phyloP scores from a whole-genome alignment of 1,284 basidiomycete genomes.

The Boletus semigastroideus region DNA sequence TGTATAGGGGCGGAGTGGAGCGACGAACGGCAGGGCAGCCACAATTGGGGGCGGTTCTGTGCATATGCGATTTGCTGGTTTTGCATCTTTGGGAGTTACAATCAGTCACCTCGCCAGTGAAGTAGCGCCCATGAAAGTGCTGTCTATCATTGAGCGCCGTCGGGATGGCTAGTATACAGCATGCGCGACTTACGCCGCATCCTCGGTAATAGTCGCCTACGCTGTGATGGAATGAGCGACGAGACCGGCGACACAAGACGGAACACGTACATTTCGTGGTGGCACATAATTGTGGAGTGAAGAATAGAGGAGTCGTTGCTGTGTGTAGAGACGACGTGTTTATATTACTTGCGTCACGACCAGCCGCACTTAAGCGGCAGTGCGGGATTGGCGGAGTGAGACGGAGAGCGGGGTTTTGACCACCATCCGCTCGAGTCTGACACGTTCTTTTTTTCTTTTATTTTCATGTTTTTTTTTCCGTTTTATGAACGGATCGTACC shows the following conservation, averaged over 20 bases:
- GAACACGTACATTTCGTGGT: constrained; percentile 53
- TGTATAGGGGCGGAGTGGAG: constrained; percentile 13
- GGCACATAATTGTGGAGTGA: constrained; percentile 44
- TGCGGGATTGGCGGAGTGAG: constrained; percentile 6
- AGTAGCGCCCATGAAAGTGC: constrained; percentile 66
- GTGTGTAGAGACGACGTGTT: background rate
- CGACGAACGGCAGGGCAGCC: constrained; percentile 39
- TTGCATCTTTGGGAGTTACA: constrained; percentile 52
- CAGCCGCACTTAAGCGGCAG: background rate
- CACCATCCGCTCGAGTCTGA: no score
- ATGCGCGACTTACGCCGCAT: constrained; percentile 46
- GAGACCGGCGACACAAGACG: background rate
- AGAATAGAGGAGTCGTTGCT: background rate
- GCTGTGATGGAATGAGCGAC: constrained; percentile 32
- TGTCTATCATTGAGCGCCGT: constrained; percentile 21
- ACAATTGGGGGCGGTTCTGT: constrained; percentile 51
- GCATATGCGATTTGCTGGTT: constrained; percentile 53
- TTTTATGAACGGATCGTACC: constrained; percentile 5
- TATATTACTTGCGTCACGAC: constrained; percentile 9
- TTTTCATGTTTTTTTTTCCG: background rate
- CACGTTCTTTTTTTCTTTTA: background rate
- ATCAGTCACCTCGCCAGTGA: constrained; percentile 55
- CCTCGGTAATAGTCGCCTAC: constrained; percentile 63
- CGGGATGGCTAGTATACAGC: constrained; percentile 15
- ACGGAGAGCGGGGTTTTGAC: background rate